phyloP scores from a whole-genome alignment of 208 protist genomes.

The Angomonas deanei region DNA sequence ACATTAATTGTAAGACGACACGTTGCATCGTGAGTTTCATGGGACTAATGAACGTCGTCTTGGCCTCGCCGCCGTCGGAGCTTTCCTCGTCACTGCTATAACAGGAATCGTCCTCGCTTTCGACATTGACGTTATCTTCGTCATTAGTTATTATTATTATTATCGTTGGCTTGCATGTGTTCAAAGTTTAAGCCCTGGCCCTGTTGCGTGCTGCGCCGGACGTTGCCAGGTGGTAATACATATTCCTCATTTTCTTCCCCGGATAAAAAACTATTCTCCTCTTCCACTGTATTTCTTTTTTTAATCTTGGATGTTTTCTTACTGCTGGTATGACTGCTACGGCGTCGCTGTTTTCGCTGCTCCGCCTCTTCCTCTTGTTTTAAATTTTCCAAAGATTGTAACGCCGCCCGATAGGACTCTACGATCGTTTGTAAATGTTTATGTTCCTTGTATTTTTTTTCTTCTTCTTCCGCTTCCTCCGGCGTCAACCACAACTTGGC shows the following conservation, averaged over 20 bases:
- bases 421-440: constrained; percentile 1
- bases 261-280: neutral
- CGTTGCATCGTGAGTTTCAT: constrained; percentile 30
- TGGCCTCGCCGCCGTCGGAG: neutral
- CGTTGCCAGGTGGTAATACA: no score
- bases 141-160: neutral
- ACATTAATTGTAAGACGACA: constrained; percentile 33
- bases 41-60: neutral
- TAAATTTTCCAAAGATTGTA: neutral
- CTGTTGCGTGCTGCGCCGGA: no score
- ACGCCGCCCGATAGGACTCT: neutral
- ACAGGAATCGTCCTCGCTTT: neutral
- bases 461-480: constrained; percentile 11
- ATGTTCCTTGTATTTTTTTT: constrained; percentile 11
- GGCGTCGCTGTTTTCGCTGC: no score
- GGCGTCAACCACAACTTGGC: constrained; percentile 22
- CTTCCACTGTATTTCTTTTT: neutral
- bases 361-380: neutral
- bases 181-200: no score
- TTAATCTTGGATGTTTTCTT: neutral
- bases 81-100: neutral
- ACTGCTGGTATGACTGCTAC: no score
- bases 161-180: no score
- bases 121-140: neutral
- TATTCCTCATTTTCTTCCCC: neutral